Evolutionary conservation across 176 grass and related monocot genomes (phyloP).

Genomic region (Avena sativa): DNA sequence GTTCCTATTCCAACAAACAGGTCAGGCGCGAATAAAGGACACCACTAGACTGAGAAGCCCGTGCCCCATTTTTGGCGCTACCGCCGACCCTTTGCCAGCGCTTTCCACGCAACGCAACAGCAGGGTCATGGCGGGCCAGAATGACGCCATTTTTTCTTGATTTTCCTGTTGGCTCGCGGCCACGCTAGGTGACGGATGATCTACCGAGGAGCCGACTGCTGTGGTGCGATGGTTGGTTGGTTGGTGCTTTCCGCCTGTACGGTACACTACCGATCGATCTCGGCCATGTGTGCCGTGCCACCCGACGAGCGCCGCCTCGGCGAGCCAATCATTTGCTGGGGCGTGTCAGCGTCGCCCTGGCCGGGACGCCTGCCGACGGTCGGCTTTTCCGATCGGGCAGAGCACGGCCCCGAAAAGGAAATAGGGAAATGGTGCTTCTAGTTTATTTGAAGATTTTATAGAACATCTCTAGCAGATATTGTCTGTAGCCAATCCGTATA

Average conservation of each 20-base stretch:
- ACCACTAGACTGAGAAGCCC: background rate
- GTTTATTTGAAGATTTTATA: too few species aligned
- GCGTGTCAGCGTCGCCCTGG: slow-evolving; percentile 26
- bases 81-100: slow-evolving; percentile 12
- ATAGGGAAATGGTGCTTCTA: background rate
- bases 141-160: background rate
- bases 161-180: background rate
- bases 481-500: too few species aligned
- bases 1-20: background rate
- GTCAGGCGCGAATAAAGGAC: too few species aligned
- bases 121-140: slow-evolving; percentile 25
- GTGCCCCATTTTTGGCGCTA: slow-evolving; percentile 9
- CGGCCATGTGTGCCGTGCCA: slow-evolving; percentile 25
- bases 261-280: slow-evolving; percentile 8
- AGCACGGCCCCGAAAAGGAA: background rate
- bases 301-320: slow-evolving; percentile 11
- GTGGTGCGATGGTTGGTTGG: background rate
- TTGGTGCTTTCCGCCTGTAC: slow-evolving; percentile 48
- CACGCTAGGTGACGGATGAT: background rate
- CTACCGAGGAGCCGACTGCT: slow-evolving; percentile 25
- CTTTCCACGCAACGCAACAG: slow-evolving; percentile 44
- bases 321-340: slow-evolving; percentile 33
- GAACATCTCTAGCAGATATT: too few species aligned
- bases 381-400: background rate
- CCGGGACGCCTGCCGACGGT: slow-evolving; percentile 8